Evolutionary conservation across 352 stramenopile species (phyloP).

Genomic region (Blastocystis sp.): DNA sequence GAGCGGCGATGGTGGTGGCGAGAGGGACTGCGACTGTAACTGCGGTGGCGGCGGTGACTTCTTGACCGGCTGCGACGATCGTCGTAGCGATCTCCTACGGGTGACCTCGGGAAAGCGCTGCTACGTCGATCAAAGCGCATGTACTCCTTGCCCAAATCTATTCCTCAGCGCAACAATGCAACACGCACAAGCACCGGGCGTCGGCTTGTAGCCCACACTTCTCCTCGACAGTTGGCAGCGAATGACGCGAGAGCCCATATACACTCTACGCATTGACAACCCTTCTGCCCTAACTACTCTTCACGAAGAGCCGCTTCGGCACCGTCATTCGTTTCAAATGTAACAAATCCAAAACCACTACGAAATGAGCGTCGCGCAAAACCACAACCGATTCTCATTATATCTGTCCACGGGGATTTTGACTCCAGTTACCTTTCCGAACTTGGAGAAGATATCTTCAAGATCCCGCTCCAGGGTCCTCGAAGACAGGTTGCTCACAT

Average conservation of each 20-base stretch:
- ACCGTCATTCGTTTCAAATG: slow-evolving; percentile 30
- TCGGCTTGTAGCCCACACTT: slow-evolving; percentile 49
- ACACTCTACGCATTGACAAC: not conserved
- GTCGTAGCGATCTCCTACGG: too few relatives aligned
- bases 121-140: not conserved
- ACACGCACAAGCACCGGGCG: slow-evolving; percentile 26
- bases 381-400: not conserved
- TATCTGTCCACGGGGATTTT: slow-evolving; percentile 6
- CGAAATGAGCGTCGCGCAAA: not conserved
- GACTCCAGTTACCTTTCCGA: slow-evolving; percentile 10
- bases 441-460: slow-evolving; percentile 1
- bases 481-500: slow-evolving; percentile 15
- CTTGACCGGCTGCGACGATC: too few relatives aligned
- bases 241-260: too few relatives aligned
- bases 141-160: slow-evolving; percentile 33
- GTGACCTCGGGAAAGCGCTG: too few relatives aligned
- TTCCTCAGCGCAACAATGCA: not conserved
- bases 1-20: not conserved
- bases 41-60: slow-evolving; percentile 1
- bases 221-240: slow-evolving; percentile 45
- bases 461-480: slow-evolving; percentile 14
- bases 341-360: slow-evolving; percentile 59
- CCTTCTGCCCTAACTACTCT: not conserved
- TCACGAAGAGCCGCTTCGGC: not conserved
- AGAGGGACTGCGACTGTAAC: not conserved